A percentile compares a stretch with the other conserved stretches of the same genome.
phyloP scores from a whole-genome alignment of 139 green algal genomes.

The Choricystis sp. region DNA sequence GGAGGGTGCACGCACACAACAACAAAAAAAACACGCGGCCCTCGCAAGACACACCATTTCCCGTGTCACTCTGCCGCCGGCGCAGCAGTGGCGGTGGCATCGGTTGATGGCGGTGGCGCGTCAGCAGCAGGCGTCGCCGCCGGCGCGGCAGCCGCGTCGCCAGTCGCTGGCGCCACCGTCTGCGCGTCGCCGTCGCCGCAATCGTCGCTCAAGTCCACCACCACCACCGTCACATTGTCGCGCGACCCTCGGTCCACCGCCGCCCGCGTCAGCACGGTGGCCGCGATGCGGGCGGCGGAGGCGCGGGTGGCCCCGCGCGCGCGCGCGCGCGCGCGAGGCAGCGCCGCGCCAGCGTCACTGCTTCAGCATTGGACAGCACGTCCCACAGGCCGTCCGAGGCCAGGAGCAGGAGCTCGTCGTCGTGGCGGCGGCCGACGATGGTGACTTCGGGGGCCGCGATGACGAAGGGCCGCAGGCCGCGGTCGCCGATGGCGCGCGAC shows the following conservation, averaged over 20 bases:
- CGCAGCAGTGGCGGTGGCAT: no score
- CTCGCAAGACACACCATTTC: no score
- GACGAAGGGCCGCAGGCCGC: constrained; percentile 38
- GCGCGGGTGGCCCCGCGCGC: constrained; percentile 11
- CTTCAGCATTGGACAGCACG: constrained; percentile 55
- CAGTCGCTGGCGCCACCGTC: not conserved
- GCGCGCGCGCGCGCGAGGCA: constrained; percentile 24
- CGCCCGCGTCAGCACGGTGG: constrained; percentile 45
- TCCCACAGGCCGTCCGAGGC: constrained; percentile 62
- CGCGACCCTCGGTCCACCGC: constrained; percentile 35
- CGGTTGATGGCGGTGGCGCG: no score
- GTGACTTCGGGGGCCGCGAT: constrained; percentile 51
- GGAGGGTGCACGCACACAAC: no score
- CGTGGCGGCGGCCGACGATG: constrained; percentile 20
- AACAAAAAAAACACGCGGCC: no score
- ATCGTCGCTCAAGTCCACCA: constrained; percentile 31
- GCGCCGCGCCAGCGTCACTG: constrained; percentile 38
- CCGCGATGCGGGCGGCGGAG: constrained; percentile 27
- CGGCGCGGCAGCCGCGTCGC: not conserved
- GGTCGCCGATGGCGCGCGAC: constrained; percentile 51
- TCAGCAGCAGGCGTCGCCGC: not conserved
- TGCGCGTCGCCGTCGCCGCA: not conserved
- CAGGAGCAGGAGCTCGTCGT: constrained; percentile 54
- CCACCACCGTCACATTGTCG: constrained; percentile 49
- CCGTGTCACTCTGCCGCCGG: no score